Conservation (phyloP, 2,329 filamentous ascomycete genomes). For the Xylariaceae sp. region DNA sequence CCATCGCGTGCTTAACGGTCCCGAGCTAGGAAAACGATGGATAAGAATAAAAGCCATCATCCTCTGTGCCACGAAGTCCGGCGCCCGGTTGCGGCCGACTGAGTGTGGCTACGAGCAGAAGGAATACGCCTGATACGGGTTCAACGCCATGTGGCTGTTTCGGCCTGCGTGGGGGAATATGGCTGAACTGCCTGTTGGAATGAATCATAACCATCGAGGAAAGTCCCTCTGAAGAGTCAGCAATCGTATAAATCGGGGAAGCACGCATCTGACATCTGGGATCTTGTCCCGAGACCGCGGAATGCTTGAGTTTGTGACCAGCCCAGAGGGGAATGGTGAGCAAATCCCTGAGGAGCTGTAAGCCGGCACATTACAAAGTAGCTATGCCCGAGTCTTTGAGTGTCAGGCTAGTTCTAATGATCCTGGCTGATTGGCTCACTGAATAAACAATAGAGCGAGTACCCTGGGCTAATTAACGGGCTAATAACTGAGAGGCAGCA, state of each 20-base stretch:
- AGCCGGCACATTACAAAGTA: no score
- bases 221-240: constrained; percentile 19
- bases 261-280: constrained; percentile 21
- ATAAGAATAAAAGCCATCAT: not conserved
- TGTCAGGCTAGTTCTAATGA: no score
- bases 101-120: not conserved
- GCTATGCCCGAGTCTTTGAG: no score
- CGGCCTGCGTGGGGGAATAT: not conserved
- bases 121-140: constrained; percentile 3
- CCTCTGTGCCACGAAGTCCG: not conserved
- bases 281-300: constrained; percentile 22
- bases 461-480: no score
- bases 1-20: not conserved
- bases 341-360: no score
- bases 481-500: no score
- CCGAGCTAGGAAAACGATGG: not conserved
- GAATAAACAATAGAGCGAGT: no score
- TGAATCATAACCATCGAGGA: no score
- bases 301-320: constrained; percentile 15
- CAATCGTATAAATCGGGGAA: constrained; percentile 6
- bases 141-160: not conserved
- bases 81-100: constrained; percentile 10
- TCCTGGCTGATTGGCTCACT: no score
- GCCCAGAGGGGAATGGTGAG: constrained; percentile 15
- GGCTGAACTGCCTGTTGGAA: no score